Conservation (phyloP, 768 basidiomycete species). For the Boletus pseudo-olivaceus region DNA sequence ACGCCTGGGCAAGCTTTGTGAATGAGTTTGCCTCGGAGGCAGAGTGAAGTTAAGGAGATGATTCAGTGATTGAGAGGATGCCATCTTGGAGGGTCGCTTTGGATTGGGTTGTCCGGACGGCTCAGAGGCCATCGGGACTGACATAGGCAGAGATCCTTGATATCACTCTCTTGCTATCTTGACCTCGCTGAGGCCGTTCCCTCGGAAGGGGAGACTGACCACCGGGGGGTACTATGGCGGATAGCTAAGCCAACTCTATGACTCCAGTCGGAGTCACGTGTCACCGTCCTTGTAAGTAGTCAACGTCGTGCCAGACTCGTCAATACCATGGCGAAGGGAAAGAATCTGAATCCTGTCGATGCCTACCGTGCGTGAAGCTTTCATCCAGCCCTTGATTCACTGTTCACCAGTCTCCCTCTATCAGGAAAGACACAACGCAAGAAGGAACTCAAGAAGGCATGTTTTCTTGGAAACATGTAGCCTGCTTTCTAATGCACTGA, state of each 20-base stretch:
- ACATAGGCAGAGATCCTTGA: slow-evolving; percentile 23
- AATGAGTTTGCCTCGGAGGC: slow-evolving; percentile 76
- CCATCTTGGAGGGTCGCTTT: slow-evolving; percentile 67
- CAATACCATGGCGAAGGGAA: slow-evolving; percentile 74
- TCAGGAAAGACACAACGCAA: slow-evolving; percentile 89
- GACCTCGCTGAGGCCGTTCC: slow-evolving; percentile 39
- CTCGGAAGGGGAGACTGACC: slow-evolving; percentile 44
- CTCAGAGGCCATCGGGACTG: slow-evolving; percentile 25
- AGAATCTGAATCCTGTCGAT: slow-evolving; percentile 91
- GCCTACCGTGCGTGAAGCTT: slow-evolving; percentile 64
- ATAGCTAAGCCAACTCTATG: slow-evolving; percentile 3
- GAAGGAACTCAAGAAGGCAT: slow-evolving; percentile 91
- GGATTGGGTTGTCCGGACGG: slow-evolving; percentile 36
- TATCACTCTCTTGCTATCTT: slow-evolving; percentile 9
- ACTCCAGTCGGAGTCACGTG: slow-evolving; percentile 31
- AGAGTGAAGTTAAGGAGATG: slow-evolving; percentile 93
- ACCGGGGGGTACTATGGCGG: slow-evolving; percentile 8
- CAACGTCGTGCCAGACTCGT: no score
- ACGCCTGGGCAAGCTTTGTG: slow-evolving; percentile 63
- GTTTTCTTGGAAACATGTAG: slow-evolving; percentile 15
- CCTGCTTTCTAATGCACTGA: slow-evolving; percentile 4
- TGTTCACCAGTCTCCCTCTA: neutral
- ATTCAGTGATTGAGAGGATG: slow-evolving; percentile 61
- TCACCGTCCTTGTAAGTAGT: neutral
- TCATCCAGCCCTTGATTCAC: neutral